Evolutionary conservation across 2,329 filamentous ascomycete species (phyloP), one percentile per base, ranked within the genome.

Genomic region (Alternaria gaisen): DNA sequence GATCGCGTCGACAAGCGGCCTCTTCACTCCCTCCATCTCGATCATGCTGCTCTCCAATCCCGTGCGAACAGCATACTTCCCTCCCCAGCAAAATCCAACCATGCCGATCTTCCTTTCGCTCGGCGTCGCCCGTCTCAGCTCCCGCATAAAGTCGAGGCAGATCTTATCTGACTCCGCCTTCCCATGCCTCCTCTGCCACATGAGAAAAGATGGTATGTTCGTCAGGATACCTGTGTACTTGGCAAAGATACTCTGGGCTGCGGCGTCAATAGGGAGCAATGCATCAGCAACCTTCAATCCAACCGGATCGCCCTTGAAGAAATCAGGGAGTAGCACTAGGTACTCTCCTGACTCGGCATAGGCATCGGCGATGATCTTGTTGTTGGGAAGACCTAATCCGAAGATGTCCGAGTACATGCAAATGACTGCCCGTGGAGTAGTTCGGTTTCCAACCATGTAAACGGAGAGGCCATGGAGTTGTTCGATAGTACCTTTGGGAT

Each of bases 141-240:
- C 60, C 22, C 52, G 26, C 42, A 80, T 57, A 53, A 78, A 80
- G 8, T 80, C 75, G 43, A 74, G 72, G 61, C 78, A 80, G 3
- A 71, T 58, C 46, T 75, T 71, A n/a, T 79, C 68, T 0, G 75
- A 76, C 14, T 67, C 64, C 1, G 48, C 71, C 2, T 62, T 51
- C 41, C 74, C 78, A 57, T 81, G 79, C 18, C 79, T 63, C 34
- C 66, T 64, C 67, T 72, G 65, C 78, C 68, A 69, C 61, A 72
- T 59, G 9, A 72, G 43, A 24, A 72, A 71, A 0, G 55, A 18
- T 3, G 62, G 64, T 47, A 67, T 53, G 26, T 43, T 61, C 4
- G 78, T 77, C 20, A 82, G 73, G 14, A 82, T 51, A 9, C 80
- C 80, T 1, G 76, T 79, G 58, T 80, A 82, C 55, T 79, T 80